These are phyloP conservation scores for Umbelopsis vinacea DNA, from an alignment of 192 early-diverging fungal species.

Conservation along the genomic window DNA sequence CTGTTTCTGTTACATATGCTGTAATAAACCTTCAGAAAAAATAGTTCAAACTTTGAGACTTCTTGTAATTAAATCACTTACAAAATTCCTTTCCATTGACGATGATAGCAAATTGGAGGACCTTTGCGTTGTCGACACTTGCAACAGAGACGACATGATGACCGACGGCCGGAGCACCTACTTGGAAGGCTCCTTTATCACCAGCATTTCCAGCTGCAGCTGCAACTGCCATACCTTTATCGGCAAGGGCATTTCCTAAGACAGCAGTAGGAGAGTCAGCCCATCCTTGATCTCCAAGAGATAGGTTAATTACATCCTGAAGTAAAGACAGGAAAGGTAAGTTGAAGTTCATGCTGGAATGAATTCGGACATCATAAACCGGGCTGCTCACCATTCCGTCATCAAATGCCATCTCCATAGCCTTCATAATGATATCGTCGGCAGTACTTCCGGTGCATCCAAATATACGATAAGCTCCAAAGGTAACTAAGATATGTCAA, in stretches of 20 bases:
- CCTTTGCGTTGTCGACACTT: conserved; percentile 52
- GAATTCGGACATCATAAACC: too few relatives aligned
- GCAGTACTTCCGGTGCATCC: conserved; percentile 52
- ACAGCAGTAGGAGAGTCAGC: conserved; percentile 53
- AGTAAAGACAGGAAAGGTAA: background rate
- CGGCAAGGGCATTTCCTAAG: conserved; percentile 47
- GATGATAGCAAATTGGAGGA: conserved; percentile 27
- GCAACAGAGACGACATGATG: conserved; percentile 62
- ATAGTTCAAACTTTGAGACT: conserved; percentile 23
- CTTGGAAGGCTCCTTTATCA: conserved; percentile 55
- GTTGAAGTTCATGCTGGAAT: background rate
- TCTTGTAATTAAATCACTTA: conserved; percentile 27
- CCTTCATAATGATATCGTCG: conserved; percentile 61
- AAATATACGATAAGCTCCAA: conserved; percentile 70
- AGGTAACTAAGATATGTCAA: conserved; percentile 40
- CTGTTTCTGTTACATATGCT: conserved; percentile 31
- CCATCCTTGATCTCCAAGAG: conserved; percentile 65
- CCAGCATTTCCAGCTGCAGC: conserved; percentile 83
- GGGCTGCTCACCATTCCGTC: conserved; percentile 40
- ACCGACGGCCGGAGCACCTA: conserved; percentile 53
- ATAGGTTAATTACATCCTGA: conserved; percentile 66
- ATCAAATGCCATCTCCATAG: conserved; percentile 50
- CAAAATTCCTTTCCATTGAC: conserved; percentile 26
- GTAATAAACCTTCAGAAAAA: conserved; percentile 25
- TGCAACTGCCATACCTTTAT: conserved; percentile 60